These are phyloP conservation scores for Phytophthora megakarya DNA, from an alignment of 352 stramenopile genomes.

Conservation along the genomic window DNA sequence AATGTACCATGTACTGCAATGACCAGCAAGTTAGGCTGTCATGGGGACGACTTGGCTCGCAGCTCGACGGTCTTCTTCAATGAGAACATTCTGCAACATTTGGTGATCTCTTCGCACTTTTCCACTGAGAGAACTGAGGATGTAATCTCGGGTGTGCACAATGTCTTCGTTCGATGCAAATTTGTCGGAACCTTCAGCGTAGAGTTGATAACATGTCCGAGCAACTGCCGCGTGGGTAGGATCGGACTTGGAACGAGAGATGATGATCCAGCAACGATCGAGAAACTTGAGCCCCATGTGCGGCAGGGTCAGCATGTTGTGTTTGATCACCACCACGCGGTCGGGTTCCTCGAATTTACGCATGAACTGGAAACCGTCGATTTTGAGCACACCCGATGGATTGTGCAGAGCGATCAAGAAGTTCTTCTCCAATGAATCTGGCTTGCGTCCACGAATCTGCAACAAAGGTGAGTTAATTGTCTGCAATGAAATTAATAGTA, in stretches of 20 bases:
- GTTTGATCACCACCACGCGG: constrained; percentile 37
- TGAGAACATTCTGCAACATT: constrained; percentile 40
- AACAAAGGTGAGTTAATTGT: constrained; percentile 3
- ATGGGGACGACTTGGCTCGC: constrained; percentile 23
- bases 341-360: constrained; percentile 39
- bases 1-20: constrained; percentile 16
- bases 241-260: constrained; percentile 36
- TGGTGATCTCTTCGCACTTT: constrained; percentile 37
- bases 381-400: constrained; percentile 29
- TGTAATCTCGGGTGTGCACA: constrained; percentile 30
- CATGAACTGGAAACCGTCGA: constrained; percentile 42
- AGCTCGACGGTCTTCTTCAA: constrained; percentile 35
- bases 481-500: not conserved
- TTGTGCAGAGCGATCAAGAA: constrained; percentile 42
- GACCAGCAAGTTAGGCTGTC: constrained; percentile 10
- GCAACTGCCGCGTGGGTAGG: constrained; percentile 29
- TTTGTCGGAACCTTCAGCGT: constrained; percentile 28
- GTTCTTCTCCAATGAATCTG: constrained; percentile 43
- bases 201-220: constrained; percentile 41
- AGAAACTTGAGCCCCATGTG: constrained; percentile 37
- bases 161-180: constrained; percentile 23
- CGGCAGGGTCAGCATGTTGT: constrained; percentile 32
- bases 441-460: constrained; percentile 35
- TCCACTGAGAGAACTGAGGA: constrained; percentile 36
- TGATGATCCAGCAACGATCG: constrained; percentile 43